A percentile compares a stretch with the other conserved stretches of the same genome.
Evolutionary conservation across 495 filamentous ascomycete species (phyloP).

Genomic region (Aspergillus haitiensis): DNA sequence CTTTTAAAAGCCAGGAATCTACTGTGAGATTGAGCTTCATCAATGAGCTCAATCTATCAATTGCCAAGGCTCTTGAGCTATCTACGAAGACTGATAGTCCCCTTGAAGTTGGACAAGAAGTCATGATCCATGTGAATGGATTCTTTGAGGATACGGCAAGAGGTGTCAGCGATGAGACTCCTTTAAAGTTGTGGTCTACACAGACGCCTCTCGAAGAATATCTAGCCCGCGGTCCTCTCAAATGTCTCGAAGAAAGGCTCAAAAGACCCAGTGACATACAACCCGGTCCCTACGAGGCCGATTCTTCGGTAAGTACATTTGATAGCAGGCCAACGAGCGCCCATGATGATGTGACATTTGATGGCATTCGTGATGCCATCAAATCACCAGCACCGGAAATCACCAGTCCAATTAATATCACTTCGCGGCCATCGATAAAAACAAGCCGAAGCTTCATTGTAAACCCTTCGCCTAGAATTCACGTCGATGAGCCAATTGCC

Average conservation of each 20-base stretch:
- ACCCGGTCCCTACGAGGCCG: constrained; percentile 25
- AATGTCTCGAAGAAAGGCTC: constrained; percentile 35
- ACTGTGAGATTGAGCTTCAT: constrained; percentile 52
- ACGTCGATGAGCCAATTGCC: constrained; percentile 32
- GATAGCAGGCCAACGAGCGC: constrained; percentile 35
- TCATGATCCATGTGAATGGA: constrained; percentile 59
- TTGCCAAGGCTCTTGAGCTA: constrained; percentile 44
- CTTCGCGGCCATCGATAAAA: constrained; percentile 25
- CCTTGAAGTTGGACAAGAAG: constrained; percentile 49
- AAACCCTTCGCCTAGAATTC: constrained; percentile 32
- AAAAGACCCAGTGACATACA: constrained; percentile 26
- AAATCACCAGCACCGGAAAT: constrained; percentile 15
- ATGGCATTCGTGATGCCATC: constrained; percentile 12
- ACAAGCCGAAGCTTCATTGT: constrained; percentile 31
- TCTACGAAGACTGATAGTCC: constrained; percentile 39
- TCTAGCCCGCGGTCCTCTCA: constrained; percentile 29
- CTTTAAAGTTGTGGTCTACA: constrained; percentile 56
- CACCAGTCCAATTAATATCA: constrained; percentile 15
- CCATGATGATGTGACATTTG: constrained; percentile 5
- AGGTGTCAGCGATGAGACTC: constrained; percentile 42
- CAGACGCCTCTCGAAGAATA: constrained; percentile 53
- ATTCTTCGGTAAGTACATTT: constrained; percentile 39
- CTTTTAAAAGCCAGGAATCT: constrained; percentile 53
- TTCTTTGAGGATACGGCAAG: constrained; percentile 57
- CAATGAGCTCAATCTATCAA: constrained; percentile 45